Evolutionary conservation across 352 stramenopile genomes (phyloP).

Genomic region (Globisporangium viniferum): DNA sequence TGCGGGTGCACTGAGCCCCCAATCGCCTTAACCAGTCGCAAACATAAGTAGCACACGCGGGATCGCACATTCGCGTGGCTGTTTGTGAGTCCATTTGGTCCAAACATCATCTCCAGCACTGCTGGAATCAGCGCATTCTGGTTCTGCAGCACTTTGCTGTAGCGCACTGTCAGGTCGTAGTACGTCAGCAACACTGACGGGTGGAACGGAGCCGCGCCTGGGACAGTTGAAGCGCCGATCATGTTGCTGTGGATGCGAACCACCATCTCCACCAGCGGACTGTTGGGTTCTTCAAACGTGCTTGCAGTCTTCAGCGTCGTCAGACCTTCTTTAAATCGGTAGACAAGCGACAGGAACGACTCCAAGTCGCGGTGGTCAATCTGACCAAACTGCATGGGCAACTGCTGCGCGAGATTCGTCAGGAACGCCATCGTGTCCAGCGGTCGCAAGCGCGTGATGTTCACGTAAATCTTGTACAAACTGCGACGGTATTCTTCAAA

Average conservation of each 20-base stretch:
- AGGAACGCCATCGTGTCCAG: slow-evolving; percentile 70
- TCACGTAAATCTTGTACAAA: slow-evolving; percentile 87
- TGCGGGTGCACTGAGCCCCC: slow-evolving; percentile 68
- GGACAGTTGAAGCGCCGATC: slow-evolving; percentile 30
- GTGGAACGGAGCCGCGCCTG: slow-evolving; percentile 28
- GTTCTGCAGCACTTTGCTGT: slow-evolving; percentile 69
- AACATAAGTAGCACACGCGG: slow-evolving; percentile 80
- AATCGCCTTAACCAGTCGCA: slow-evolving; percentile 79
- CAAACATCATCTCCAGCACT: slow-evolving; percentile 84
- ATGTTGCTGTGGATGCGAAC: slow-evolving; percentile 69
- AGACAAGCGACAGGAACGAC: slow-evolving; percentile 78
- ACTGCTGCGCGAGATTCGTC: slow-evolving; percentile 51
- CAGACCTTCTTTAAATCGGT: slow-evolving; percentile 83
- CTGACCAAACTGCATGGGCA: slow-evolving; percentile 48
- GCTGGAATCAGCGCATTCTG: slow-evolving; percentile 59
- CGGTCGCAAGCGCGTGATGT: slow-evolving; percentile 72
- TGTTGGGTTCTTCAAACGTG: slow-evolving; percentile 59
- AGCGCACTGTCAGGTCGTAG: slow-evolving; percentile 80
- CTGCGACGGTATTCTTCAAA: slow-evolving; percentile 84
- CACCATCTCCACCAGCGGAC: slow-evolving; percentile 62
- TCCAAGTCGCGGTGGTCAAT: slow-evolving; percentile 64
- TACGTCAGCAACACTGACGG: slow-evolving; percentile 70
- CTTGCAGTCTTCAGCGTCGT: slow-evolving; percentile 56
- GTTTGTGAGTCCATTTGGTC: slow-evolving; percentile 65
- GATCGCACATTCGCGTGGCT: slow-evolving; percentile 57